Evolutionary conservation across 495 filamentous ascomycete genomes (phyloP).

Genomic region (Neurospora tetraspora): DNA sequence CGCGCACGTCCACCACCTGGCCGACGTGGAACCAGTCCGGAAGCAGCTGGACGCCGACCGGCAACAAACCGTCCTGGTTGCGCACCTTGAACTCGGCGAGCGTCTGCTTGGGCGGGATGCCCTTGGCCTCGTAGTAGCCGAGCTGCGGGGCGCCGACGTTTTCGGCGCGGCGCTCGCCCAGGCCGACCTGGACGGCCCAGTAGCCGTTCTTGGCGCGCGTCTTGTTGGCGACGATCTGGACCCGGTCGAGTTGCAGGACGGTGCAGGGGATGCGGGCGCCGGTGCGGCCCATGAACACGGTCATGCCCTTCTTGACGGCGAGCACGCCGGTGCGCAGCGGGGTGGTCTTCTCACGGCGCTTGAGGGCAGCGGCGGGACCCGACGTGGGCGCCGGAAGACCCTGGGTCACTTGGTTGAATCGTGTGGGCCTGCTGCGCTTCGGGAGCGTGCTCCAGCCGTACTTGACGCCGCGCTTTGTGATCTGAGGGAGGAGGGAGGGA

Average conservation of each 20-base stretch:
- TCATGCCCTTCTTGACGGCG: conserved; percentile 90
- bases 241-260: conserved; percentile 85
- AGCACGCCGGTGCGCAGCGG: conserved; percentile 76
- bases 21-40: conserved; percentile 85
- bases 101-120: conserved; percentile 69
- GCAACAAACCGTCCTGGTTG: conserved; percentile 58
- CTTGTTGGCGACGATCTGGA: conserved; percentile 80
- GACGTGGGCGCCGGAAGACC: conserved; percentile 52
- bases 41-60: conserved; percentile 59
- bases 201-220: conserved; percentile 74
- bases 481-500: conserved; percentile 32
- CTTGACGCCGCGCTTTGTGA: conserved; percentile 38
- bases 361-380: conserved; percentile 68
- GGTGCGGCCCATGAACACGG: conserved; percentile 70
- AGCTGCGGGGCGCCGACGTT: conserved; percentile 73
- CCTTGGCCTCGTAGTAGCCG: conserved; percentile 72
- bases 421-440: conserved; percentile 23
- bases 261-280: conserved; percentile 78
- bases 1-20: conserved; percentile 79
- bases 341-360: conserved; percentile 63
- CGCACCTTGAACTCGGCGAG: conserved; percentile 83
- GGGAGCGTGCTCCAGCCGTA: conserved; percentile 44
- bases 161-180: conserved; percentile 60
- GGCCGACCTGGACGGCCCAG: conserved; percentile 82
- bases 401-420: conserved; percentile 41